phyloP scores from a whole-genome alignment of 257 asterid species.

The Solanum ahanhuiri region DNA sequence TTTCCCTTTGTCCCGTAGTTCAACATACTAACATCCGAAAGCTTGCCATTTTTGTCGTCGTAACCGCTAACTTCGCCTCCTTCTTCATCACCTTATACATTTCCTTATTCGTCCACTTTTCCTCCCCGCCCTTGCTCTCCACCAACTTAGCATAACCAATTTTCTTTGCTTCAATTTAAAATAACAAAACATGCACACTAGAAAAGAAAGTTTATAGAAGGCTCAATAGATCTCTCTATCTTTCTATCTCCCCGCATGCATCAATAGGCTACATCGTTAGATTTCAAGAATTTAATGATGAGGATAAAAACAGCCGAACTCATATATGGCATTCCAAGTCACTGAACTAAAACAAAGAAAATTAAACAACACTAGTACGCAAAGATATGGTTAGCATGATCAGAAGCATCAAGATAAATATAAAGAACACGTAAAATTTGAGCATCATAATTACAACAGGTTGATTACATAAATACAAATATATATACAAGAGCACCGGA shows the following conservation, averaged over 20 bases:
- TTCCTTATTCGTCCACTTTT: not conserved
- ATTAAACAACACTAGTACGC: not conserved
- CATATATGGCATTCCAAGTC: not conserved
- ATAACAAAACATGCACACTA: not conserved
- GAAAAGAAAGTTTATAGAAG: not conserved
- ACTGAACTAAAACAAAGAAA: not conserved
- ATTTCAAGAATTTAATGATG: not conserved
- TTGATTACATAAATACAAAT: not conserved
- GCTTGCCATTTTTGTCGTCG: not conserved
- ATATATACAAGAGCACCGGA: not conserved
- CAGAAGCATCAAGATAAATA: not conserved
- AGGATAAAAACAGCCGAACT: not conserved
- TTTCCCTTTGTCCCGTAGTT: not conserved
- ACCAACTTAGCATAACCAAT: not conserved
- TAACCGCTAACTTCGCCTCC: not conserved
- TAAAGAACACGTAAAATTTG: not conserved
- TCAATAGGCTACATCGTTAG: not conserved
- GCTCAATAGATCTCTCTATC: not conserved
- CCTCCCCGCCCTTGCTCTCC: not conserved
- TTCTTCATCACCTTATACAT: not conserved
- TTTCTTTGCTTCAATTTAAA: not conserved
- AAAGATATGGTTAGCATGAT: not conserved
- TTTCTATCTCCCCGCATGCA: not conserved
- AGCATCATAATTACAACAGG: not conserved
- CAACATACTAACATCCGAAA: not conserved